phyloP scores from a whole-genome alignment of 2,329 filamentous ascomycete species.

The Pestalotiopsis sp. region DNA sequence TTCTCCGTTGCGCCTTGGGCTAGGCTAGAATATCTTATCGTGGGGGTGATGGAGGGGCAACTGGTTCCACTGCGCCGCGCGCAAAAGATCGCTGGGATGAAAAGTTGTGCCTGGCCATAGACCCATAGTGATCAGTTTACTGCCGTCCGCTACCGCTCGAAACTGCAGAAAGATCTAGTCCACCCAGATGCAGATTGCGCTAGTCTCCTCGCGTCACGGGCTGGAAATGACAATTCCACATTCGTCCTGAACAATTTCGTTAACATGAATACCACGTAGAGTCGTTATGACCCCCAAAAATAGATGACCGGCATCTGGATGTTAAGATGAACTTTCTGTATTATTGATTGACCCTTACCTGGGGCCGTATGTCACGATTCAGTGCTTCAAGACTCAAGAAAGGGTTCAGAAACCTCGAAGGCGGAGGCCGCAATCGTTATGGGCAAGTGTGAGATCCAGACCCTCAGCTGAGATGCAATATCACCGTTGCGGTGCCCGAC shows the following conservation, averaged over 20 bases:
- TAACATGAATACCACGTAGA: background rate
- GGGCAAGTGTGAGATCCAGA: background rate
- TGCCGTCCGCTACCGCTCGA: background rate
- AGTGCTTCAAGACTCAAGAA: background rate
- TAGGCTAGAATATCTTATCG: background rate
- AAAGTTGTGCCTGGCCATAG: conserved; percentile 2
- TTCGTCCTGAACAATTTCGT: background rate
- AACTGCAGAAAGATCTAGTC: background rate
- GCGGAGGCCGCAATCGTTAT: background rate
- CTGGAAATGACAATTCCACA: background rate
- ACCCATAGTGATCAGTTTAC: background rate
- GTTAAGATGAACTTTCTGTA: background rate
- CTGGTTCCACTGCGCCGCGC: background rate
- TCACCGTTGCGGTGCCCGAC: background rate
- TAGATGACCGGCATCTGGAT: background rate
- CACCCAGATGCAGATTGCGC: background rate
- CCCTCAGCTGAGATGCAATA: background rate
- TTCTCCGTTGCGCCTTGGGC: background rate
- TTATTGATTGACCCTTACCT: background rate
- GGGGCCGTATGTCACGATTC: background rate
- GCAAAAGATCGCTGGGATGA: background rate
- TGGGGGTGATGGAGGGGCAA: conserved; percentile 8
- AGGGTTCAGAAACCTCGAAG: background rate
- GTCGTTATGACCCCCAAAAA: background rate
- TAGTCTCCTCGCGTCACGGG: background rate